Conservation (phyloP, 345 rosid species). For the Gossypium turneri region DNA sequence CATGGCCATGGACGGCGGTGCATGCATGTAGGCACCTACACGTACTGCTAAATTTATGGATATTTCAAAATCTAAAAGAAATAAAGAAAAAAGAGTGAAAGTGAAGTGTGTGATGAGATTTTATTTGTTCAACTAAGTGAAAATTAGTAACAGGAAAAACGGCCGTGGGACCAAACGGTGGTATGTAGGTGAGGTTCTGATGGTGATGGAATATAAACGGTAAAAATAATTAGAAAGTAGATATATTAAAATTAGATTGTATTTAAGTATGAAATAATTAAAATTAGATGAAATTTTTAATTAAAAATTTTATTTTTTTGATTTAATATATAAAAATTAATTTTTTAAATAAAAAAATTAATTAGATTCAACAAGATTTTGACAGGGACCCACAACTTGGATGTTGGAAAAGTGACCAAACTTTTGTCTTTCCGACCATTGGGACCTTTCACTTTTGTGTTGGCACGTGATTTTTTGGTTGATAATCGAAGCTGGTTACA, state of each 20-base stretch:
- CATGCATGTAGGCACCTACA: not conserved
- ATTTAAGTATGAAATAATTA: too few species aligned
- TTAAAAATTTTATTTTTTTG: too few species aligned
- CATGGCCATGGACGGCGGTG: not conserved
- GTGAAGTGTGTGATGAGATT: not conserved
- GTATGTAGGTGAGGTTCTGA: not conserved
- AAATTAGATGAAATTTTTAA: too few species aligned
- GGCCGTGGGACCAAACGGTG: not conserved
- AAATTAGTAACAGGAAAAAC: not conserved
- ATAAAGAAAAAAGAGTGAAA: not conserved
- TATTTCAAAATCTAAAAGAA: too few species aligned
- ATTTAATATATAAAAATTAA: too few species aligned
- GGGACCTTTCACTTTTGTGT: too few species aligned
- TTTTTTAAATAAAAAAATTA: too few species aligned
- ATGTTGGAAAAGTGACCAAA: not conserved
- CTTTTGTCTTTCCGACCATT: constrained; percentile 6
- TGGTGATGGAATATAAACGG: too few species aligned
- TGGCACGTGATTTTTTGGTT: not conserved
- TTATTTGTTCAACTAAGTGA: not conserved
- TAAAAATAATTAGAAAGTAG: too few species aligned
- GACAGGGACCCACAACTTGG: not conserved
- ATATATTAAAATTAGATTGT: too few species aligned
- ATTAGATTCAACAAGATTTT: not conserved
- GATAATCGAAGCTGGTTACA: not conserved
- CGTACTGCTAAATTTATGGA: not conserved